Evolutionary conservation across 371 early-diverging fungal species (phyloP).

Genomic region (Vairimorpha necatrix): DNA sequence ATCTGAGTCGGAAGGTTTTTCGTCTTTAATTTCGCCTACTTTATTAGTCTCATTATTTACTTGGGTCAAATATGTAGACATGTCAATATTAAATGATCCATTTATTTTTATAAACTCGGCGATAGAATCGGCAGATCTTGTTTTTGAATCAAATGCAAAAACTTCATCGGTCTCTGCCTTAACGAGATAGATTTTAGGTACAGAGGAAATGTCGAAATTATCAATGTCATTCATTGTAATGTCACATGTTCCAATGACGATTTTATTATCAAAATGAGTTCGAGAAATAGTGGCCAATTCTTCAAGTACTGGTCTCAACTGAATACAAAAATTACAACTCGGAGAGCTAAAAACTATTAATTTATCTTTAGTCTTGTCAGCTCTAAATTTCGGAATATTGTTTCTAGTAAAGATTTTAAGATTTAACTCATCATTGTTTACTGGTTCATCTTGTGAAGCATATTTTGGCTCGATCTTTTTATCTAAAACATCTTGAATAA

Average conservation of each 20-base stretch:
- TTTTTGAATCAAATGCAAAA: conserved; percentile 4
- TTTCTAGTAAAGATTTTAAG: conserved; percentile 48
- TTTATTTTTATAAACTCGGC: conserved; percentile 15
- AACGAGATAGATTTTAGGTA: conserved; percentile 42
- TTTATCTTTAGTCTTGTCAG: conserved; percentile 35
- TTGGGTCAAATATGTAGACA: no score
- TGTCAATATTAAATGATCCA: conserved; percentile 15
- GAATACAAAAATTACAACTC: conserved; percentile 40
- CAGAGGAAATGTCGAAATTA: conserved; percentile 38
- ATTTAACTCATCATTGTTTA: conserved; percentile 39
- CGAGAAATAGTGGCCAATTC: conserved; percentile 24
- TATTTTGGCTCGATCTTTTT: conserved; percentile 18
- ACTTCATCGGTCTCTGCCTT: conserved; percentile 37
- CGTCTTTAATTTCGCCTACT: background rate
- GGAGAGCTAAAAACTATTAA: conserved; percentile 49
- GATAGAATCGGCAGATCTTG: conserved; percentile 1
- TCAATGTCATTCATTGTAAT: conserved; percentile 45
- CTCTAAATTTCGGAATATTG: background rate
- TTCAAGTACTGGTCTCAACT: conserved; percentile 48
- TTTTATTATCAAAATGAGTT: conserved; percentile 16
- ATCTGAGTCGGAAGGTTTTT: background rate
- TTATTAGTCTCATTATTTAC: no score
- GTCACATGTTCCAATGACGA: conserved; percentile 43
- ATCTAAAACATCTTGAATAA: conserved; percentile 27
- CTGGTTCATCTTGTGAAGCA: conserved; percentile 34